phyloP scores from a whole-genome alignment of 257 asterid species.

The Solanum raphanifolium region DNA sequence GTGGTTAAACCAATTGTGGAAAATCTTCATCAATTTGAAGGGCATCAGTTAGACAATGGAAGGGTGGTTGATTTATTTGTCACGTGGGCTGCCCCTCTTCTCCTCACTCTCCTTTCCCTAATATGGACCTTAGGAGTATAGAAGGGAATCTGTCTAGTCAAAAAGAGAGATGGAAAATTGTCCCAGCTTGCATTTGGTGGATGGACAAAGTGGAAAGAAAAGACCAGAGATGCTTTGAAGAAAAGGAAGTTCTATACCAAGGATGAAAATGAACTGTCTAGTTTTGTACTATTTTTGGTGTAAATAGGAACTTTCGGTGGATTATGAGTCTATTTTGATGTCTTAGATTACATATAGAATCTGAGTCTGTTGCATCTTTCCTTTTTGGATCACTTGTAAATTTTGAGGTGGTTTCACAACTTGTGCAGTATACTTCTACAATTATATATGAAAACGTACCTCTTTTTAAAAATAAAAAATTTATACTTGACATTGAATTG shows the following conservation, averaged over 20 bases:
- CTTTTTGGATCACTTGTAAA: not conserved
- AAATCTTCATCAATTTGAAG: not conserved
- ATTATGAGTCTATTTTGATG: not conserved
- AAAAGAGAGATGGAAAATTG: not conserved
- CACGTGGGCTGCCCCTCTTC: not conserved
- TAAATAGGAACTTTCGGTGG: not conserved
- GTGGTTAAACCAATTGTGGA: not conserved
- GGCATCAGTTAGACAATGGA: not conserved
- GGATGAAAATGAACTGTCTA: not conserved
- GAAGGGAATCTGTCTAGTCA: not conserved
- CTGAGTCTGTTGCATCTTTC: not conserved
- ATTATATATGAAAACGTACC: not conserved
- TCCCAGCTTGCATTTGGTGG: not conserved
- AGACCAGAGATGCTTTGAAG: not conserved
- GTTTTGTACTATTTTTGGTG: not conserved
- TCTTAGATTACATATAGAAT: not conserved
- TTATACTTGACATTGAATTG: not conserved
- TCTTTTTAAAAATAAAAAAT: not conserved
- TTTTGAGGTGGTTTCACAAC: not conserved
- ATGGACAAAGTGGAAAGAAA: not conserved
- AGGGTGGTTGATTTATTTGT: not conserved
- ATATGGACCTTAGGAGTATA: not conserved
- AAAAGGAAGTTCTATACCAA: not conserved
- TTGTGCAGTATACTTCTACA: not conserved
- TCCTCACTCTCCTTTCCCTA: not conserved